Conservation (phyloP, 2,329 filamentous ascomycete genomes). For the Lomentospora prolificans region DNA sequence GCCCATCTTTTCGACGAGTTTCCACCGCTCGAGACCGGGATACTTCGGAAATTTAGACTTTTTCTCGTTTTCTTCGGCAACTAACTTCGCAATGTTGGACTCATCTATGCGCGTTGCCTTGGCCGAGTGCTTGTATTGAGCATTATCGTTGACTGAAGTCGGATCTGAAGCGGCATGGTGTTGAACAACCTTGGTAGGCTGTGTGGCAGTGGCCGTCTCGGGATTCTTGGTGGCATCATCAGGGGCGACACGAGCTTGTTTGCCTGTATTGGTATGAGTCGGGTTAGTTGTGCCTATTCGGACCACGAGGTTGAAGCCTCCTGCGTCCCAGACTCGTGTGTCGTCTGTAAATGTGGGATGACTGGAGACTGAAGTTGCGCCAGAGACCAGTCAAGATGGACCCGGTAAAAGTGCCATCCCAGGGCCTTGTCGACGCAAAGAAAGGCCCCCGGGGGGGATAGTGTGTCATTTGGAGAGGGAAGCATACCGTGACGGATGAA, state of each 20-base stretch:
- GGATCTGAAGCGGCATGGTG: neutral
- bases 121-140: conserved; percentile 16
- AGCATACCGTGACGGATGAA: conserved; percentile 80
- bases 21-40: conserved; percentile 77
- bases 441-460: neutral
- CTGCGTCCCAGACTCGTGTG: no score
- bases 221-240: conserved; percentile 35
- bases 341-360: no score
- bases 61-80: conserved; percentile 84
- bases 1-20: conserved; percentile 87
- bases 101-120: conserved; percentile 35
- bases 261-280: conserved; percentile 41
- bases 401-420: neutral
- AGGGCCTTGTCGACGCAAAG: neutral
- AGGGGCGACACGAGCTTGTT: conserved; percentile 66
- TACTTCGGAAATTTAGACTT: conserved; percentile 80
- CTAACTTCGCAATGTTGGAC: conserved; percentile 69
- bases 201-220: neutral
- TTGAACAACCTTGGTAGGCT: neutral
- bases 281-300: conserved; percentile 10
- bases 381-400: no score
- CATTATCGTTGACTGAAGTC: neutral
- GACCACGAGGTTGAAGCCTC: no score
- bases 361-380: no score
- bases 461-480: neutral